These are phyloP conservation scores for Dactylis glomerata DNA, from an alignment of 176 grass and related monocot genomes.

Conservation along the genomic window DNA sequence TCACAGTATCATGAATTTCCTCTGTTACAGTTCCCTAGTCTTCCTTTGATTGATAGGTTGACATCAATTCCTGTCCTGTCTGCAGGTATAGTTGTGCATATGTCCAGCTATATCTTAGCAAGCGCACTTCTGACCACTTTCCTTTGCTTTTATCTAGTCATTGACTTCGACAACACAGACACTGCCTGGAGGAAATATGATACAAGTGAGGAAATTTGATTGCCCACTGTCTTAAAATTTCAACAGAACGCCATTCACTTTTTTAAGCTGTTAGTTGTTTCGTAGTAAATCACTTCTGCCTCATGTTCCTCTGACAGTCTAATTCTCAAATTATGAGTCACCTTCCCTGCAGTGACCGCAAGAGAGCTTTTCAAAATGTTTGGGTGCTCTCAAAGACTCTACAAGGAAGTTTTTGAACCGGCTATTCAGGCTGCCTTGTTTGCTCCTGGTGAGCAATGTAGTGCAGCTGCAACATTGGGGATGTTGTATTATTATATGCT, in stretches of 20 bases:
- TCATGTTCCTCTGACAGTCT: neutral
- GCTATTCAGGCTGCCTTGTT: conserved; percentile 68
- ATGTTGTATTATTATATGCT: conserved; percentile 89
- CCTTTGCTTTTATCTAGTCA: conserved; percentile 54
- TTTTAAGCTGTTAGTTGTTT: conserved; percentile 1
- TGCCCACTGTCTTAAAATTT: neutral
- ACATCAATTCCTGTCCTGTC: conserved; percentile 79
- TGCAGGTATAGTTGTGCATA: conserved; percentile 51
- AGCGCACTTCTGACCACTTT: conserved; percentile 35
- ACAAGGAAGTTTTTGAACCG: conserved; percentile 62
- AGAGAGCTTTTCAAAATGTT: conserved; percentile 81
- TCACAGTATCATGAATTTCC: conserved; percentile 23
- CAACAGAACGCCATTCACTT: neutral
- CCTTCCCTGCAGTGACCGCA: conserved; percentile 71
- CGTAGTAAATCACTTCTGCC: neutral
- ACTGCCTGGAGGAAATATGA: conserved; percentile 91
- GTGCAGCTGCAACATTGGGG: conserved; percentile 77
- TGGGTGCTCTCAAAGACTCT: conserved; percentile 79
- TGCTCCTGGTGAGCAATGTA: conserved; percentile 73
- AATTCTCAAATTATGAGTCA: conserved; percentile 15
- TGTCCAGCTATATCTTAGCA: conserved; percentile 9
- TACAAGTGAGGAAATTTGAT: conserved; percentile 55
- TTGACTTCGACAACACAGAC: conserved; percentile 91
- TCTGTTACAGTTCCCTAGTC: conserved; percentile 63
- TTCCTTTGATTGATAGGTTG: conserved; percentile 77